These are phyloP conservation scores for Cyclotella cryptica DNA, from an alignment of 108 stramenopile genomes.

Conservation along the genomic window DNA sequence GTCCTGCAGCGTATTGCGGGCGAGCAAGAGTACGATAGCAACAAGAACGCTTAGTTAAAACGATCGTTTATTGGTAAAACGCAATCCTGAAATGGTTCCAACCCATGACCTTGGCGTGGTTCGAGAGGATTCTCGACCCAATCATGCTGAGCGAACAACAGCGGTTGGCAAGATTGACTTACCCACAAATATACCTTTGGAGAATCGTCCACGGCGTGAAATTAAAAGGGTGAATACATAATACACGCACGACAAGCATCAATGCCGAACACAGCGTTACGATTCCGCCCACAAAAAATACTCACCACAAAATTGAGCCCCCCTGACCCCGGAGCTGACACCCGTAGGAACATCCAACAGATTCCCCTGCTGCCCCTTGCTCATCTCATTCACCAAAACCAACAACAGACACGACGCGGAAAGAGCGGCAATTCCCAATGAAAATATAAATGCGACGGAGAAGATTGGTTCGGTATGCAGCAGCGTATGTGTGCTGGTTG, in stretches of 20 bases:
- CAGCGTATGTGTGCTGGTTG: constrained; percentile 14
- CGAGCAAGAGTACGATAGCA: background rate
- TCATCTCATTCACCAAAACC: constrained; percentile 3
- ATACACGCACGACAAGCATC: background rate
- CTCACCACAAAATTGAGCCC: constrained; percentile 27
- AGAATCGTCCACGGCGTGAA: background rate
- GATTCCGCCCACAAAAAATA: background rate
- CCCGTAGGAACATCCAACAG: constrained; percentile 13
- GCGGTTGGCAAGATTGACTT: no score
- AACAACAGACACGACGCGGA: constrained; percentile 11
- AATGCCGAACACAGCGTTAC: background rate
- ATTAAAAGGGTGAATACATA: background rate
- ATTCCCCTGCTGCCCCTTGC: background rate
- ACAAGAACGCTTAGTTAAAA: background rate
- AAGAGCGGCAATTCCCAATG: constrained; percentile 7
- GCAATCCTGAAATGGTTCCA: no score
- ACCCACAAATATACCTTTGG: no score
- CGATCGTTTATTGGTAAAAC: no score
- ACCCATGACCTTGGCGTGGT: background rate
- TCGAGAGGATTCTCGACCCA: background rate
- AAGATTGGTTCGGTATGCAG: constrained; percentile 6
- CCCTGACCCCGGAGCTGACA: constrained; percentile 1
- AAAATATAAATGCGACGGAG: constrained; percentile 10
- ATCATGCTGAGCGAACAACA: background rate
- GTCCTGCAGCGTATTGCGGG: background rate